Percentiles rank a stretch among this genome's conserved stretches.
Evolutionary conservation across 352 stramenopile genomes (phyloP).

Genomic region (Lagenidium sp.): DNA sequence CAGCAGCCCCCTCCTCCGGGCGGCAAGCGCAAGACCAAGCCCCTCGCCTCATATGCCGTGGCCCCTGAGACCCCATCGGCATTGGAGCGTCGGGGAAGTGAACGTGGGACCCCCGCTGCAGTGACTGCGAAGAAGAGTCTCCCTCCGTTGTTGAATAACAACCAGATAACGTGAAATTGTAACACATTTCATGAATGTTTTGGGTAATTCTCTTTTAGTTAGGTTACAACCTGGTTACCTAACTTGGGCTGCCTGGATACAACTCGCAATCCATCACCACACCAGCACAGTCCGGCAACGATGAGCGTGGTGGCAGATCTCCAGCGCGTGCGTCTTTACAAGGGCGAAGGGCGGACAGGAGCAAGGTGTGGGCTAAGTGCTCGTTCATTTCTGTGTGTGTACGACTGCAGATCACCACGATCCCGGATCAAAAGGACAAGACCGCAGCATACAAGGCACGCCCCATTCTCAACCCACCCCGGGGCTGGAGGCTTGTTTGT

Average conservation of each 20-base stretch:
- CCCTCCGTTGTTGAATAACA: conserved; percentile 35
- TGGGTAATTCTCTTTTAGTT: no score
- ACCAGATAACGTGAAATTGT: conserved; percentile 23
- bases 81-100: conserved; percentile 36
- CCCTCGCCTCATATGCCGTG: no score
- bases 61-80: conserved; percentile 4
- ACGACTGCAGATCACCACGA: conserved; percentile 38
- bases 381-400: conserved; percentile 1
- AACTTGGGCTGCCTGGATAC: no score
- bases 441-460: conserved; percentile 65
- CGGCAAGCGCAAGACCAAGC: conserved; percentile 31
- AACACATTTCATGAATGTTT: conserved; percentile 1
- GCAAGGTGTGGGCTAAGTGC: no score
- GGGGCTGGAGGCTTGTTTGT: no score
- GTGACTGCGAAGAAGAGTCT: conserved; percentile 26
- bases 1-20: no score
- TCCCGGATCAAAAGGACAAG: conserved; percentile 75
- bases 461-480: no score
- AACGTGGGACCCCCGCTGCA: conserved; percentile 16
- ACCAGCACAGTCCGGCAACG: conserved; percentile 15
- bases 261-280: conserved; percentile 4
- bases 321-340: not conserved
- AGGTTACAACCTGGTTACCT: no score
- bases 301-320: conserved; percentile 44
- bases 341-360: not conserved